These are phyloP conservation scores for Penicillium ochrochloron DNA, from an alignment of 495 filamentous ascomycete genomes.

Conservation along the genomic window DNA sequence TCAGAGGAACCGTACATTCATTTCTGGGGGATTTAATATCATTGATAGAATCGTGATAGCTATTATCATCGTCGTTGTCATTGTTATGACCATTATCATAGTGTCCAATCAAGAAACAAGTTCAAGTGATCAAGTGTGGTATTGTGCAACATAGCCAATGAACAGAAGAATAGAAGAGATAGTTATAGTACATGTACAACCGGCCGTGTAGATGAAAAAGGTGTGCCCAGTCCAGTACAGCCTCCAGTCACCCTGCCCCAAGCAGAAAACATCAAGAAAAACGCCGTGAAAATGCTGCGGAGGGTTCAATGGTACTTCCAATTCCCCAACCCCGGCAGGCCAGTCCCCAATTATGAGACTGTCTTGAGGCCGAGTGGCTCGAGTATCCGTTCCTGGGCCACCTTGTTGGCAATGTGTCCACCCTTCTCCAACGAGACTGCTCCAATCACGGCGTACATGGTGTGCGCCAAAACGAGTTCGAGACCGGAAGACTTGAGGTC, in stretches of 20 bases:
- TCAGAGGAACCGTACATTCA: conserved; percentile 83
- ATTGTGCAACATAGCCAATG: conserved; percentile 19
- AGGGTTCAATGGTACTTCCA: conserved; percentile 18
- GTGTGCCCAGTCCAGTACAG: conserved; percentile 10
- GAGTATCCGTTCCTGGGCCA: conserved; percentile 79
- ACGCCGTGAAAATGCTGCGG: conserved; percentile 51
- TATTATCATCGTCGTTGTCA: not conserved
- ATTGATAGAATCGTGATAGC: too few relatives aligned
- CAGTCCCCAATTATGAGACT: conserved; percentile 27
- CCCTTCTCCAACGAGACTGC: conserved; percentile 86
- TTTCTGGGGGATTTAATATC: not conserved
- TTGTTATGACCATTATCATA: conserved; percentile 4
- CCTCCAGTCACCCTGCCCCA: conserved; percentile 16
- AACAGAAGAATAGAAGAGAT: conserved; percentile 19
- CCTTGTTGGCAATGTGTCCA: conserved; percentile 72
- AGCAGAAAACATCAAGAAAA: conserved; percentile 27
- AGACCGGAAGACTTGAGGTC: conserved; percentile 75
- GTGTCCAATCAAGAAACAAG: not conserved
- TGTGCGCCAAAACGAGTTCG: conserved; percentile 70
- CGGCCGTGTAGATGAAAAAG: conserved; percentile 15
- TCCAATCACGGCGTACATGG: conserved; percentile 83
- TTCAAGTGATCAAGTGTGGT: conserved; percentile 15
- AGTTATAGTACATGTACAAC: conserved; percentile 41
- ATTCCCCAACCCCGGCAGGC: conserved; percentile 27
- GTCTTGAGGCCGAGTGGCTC: conserved; percentile 51